phyloP scores from a whole-genome alignment of 768 basidiomycete species.

The Phylloporus arenicola region DNA sequence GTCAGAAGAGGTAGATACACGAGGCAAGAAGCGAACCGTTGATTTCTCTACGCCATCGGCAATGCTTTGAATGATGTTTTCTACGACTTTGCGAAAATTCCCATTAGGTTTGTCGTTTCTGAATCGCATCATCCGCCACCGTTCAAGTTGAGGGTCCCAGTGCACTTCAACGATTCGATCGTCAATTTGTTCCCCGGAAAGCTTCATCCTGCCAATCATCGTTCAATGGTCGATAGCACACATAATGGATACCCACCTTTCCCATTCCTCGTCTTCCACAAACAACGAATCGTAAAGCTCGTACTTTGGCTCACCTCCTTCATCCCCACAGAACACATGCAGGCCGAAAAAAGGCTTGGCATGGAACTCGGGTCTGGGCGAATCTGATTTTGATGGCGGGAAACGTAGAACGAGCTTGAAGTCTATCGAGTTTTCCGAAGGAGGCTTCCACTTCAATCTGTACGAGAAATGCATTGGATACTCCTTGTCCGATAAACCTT shows the following conservation, averaged over 20 bases:
- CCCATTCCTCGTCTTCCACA: slow-evolving; percentile 90
- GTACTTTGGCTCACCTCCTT: slow-evolving; percentile 51
- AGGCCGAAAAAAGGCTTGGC: slow-evolving; percentile 85
- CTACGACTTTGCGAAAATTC: slow-evolving; percentile 80
- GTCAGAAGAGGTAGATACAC: slow-evolving; percentile 8
- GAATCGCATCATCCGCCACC: slow-evolving; percentile 91
- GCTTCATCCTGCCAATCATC: slow-evolving; percentile 62
- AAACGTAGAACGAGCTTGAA: slow-evolving; percentile 96
- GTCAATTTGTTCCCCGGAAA: slow-evolving; percentile 79
- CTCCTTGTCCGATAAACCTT: neutral
- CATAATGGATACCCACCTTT: slow-evolving; percentile 51
- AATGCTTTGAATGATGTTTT: slow-evolving; percentile 87
- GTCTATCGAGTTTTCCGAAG: slow-evolving; percentile 95
- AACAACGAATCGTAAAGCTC: slow-evolving; percentile 83
- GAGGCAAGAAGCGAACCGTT: slow-evolving; percentile 45
- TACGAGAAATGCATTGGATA: slow-evolving; percentile 4
- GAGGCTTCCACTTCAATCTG: slow-evolving; percentile 98
- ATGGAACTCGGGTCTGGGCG: slow-evolving; percentile 65
- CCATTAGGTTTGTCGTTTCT: slow-evolving; percentile 92
- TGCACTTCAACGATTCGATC: slow-evolving; percentile 92
- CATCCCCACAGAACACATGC: slow-evolving; percentile 75
- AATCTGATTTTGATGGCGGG: slow-evolving; percentile 54
- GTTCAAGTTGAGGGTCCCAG: slow-evolving; percentile 65
- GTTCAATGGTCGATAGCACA: neutral
- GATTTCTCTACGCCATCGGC: slow-evolving; percentile 91